phyloP scores from a whole-genome alignment of 306 rosid species.

The Vicia villosa region DNA sequence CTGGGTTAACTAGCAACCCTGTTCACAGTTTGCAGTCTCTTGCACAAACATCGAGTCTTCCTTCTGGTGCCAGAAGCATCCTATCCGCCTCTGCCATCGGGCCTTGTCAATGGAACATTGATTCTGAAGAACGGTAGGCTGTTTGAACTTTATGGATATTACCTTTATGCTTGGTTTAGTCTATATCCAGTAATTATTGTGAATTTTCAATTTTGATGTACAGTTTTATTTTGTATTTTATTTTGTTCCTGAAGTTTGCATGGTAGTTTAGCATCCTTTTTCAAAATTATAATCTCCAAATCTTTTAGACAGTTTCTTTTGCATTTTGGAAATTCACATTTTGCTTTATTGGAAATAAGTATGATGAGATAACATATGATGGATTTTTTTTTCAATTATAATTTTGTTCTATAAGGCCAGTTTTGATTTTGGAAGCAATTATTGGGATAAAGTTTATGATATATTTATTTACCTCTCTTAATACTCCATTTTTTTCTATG shows the following conservation, averaged over 20 bases:
- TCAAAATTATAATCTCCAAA: background rate
- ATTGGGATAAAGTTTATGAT: background rate
- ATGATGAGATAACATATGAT: slow-evolving; percentile 24
- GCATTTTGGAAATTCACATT: slow-evolving; percentile 15
- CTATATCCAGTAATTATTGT: background rate
- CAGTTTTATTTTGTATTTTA: background rate
- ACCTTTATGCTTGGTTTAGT: slow-evolving; percentile 1
- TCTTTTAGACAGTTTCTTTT: slow-evolving; percentile 16
- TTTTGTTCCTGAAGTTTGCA: background rate
- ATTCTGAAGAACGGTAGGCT: slow-evolving; percentile 73
- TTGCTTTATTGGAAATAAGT: slow-evolving; percentile 11
- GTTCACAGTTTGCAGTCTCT: slow-evolving; percentile 79
- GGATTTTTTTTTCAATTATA: slow-evolving; percentile 15
- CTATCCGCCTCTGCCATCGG: slow-evolving; percentile 88
- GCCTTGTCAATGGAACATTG: slow-evolving; percentile 73
- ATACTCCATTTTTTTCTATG: slow-evolving; percentile 25
- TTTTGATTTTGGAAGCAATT: slow-evolving; percentile 32
- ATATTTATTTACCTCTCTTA: slow-evolving; percentile 30
- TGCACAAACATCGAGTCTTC: slow-evolving; percentile 48
- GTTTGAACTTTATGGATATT: slow-evolving; percentile 27
- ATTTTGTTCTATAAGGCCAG: slow-evolving; percentile 15
- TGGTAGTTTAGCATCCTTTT: background rate
- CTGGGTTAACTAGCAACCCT: slow-evolving; percentile 71
- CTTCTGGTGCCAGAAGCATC: slow-evolving; percentile 52
- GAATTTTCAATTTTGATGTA: slow-evolving; percentile 8